Evolutionary conservation across 2,329 filamentous ascomycete genomes (phyloP).

Genomic region (Diaporthe batatas): DNA sequence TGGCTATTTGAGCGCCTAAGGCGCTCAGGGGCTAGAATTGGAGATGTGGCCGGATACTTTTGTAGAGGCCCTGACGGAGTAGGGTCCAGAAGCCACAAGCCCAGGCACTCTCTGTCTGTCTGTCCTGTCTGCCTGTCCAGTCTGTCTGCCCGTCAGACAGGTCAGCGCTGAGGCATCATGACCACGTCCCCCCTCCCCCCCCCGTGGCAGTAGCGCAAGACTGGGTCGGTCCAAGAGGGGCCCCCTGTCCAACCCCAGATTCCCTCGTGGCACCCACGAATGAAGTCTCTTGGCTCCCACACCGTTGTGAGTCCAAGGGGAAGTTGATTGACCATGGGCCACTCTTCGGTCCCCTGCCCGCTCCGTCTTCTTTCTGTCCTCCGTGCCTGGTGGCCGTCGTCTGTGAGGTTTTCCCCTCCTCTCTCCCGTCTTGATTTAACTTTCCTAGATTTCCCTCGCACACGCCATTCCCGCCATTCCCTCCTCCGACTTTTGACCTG

Average conservation of each 20-base stretch:
- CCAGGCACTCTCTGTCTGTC: no score
- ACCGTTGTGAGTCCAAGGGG: constrained; percentile 34
- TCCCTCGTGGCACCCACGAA: constrained; percentile 40
- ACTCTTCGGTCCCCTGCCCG: constrained; percentile 10
- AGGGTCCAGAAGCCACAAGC: no score
- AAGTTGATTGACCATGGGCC: constrained; percentile 30
- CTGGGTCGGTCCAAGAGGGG: constrained; percentile 2
- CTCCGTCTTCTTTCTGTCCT: constrained; percentile 27
- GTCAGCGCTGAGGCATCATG: constrained; percentile 13
- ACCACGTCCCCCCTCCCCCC: constrained; percentile 34
- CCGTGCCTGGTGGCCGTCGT: constrained; percentile 23
- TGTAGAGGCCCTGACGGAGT: no score
- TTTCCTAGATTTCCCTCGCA: constrained; percentile 29
- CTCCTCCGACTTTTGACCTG: background rate
- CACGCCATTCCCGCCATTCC: background rate
- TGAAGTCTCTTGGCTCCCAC: constrained; percentile 39
- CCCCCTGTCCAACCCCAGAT: constrained; percentile 42
- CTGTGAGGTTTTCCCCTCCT: constrained; percentile 9
- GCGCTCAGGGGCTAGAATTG: no score
- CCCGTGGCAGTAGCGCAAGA: constrained; percentile 22
- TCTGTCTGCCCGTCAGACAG: background rate
- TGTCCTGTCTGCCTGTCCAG: no score
- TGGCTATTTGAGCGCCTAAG: no score
- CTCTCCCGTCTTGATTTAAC: constrained; percentile 30
- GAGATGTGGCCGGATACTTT: no score